Percentiles rank a stretch among this genome's conserved stretches.
Conservation (phyloP, 768 basidiomycete species). For the Leccinum imitatum region DNA sequence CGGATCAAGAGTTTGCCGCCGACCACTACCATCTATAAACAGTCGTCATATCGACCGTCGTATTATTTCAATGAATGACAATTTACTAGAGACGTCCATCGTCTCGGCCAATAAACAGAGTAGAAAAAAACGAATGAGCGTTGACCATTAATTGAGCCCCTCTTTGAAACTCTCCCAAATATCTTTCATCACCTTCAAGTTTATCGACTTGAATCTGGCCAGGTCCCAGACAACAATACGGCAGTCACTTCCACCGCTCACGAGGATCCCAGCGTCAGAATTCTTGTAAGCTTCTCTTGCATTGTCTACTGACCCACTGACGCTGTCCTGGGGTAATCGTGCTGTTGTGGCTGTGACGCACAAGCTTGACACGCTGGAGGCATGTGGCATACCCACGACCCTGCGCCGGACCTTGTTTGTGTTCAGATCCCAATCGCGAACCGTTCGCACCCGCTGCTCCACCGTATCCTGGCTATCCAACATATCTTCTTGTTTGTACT, state of each 20-base stretch:
- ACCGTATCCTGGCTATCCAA: constrained; percentile 44
- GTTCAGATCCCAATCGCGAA: constrained; percentile 74
- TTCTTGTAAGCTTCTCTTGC: constrained; percentile 2
- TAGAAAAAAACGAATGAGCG: neutral
- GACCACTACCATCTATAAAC: too few relatives aligned
- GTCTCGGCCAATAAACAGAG: neutral
- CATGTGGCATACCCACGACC: constrained; percentile 56
- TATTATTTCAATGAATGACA: neutral
- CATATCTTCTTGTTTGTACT: constrained; percentile 9
- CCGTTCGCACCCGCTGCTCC: constrained; percentile 53
- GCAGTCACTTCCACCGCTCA: constrained; percentile 74
- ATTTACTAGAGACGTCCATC: neutral
- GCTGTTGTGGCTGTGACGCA: constrained; percentile 50
- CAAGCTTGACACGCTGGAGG: constrained; percentile 70
- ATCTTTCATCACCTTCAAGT: constrained; percentile 52
- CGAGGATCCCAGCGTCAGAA: constrained; percentile 52
- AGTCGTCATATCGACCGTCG: too few relatives aligned
- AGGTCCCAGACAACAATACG: constrained; percentile 73
- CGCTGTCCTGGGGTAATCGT: constrained; percentile 8
- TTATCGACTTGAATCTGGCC: constrained; percentile 44
- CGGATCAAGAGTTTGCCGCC: too few relatives aligned
- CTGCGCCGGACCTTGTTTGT: constrained; percentile 64
- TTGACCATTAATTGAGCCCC: constrained; percentile 27
- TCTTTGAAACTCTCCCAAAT: constrained; percentile 43
- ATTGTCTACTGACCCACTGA: constrained; percentile 10